Percentiles rank a stretch among this genome's conserved stretches.
Conservation (phyloP, 805 yeast species). For the Saturnispora besseyi region DNA sequence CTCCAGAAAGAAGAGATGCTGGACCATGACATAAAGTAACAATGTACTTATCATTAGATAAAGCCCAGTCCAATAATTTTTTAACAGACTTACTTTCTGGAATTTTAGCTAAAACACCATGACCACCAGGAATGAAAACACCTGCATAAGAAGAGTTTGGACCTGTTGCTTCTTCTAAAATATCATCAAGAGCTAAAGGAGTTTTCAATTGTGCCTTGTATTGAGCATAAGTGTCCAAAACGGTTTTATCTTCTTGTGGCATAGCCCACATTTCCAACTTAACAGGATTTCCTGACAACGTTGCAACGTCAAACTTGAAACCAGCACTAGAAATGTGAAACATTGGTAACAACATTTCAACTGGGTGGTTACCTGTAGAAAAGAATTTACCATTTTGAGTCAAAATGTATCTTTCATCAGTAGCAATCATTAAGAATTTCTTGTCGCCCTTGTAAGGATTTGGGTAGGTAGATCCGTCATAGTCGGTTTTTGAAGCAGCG, state of each 20-base stretch:
- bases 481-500: conserved; percentile 7
- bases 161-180: conserved; percentile 2
- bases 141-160: conserved; percentile 8
- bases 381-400: conserved; percentile 9
- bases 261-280: conserved; percentile 11
- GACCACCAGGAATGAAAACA: conserved; percentile 11
- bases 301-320: conserved; percentile 9
- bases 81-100: conserved; percentile 7
- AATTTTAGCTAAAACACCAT: conserved; percentile 8
- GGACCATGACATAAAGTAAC: conserved; percentile 10
- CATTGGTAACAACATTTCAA: conserved; percentile 10
- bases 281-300: conserved; percentile 9
- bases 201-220: background rate
- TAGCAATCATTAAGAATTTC: conserved; percentile 4
- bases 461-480: conserved; percentile 10
- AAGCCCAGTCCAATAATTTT: conserved; percentile 8
- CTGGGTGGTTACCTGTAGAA: conserved; percentile 12
- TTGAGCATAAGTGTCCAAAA: conserved; percentile 5
- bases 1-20: conserved; percentile 7
- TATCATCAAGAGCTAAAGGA: conserved; percentile 2
- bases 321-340: conserved; percentile 10
- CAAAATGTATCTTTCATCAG: conserved; percentile 10
- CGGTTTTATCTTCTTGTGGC: conserved; percentile 9
- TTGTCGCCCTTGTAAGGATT: conserved; percentile 4
- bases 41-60: conserved; percentile 7